phyloP scores from a whole-genome alignment of 73 alveolate genomes.

The Tetrahymena borealis region DNA sequence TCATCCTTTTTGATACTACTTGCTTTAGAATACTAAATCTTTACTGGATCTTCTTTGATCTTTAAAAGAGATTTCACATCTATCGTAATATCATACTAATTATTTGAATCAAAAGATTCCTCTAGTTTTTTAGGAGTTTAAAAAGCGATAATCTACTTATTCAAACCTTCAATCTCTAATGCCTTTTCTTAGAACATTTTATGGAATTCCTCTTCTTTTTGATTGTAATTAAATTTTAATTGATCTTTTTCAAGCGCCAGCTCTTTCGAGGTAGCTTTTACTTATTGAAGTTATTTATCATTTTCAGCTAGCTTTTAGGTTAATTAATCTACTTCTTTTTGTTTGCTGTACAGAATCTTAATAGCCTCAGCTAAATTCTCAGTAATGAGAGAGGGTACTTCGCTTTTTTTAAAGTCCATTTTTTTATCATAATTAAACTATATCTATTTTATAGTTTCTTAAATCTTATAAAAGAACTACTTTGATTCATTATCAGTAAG shows the following conservation, averaged over 20 bases:
- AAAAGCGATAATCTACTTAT: not conserved
- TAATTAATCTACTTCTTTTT: not conserved
- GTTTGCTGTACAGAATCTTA: not conserved
- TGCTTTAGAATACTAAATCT: not conserved
- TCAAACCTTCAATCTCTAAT: not conserved
- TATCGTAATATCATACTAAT: not conserved
- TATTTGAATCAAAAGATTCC: not conserved
- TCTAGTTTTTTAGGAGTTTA: not conserved
- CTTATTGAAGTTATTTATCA: too few relatives aligned
- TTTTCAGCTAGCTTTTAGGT: not conserved
- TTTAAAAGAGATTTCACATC: not conserved
- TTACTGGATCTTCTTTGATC: not conserved
- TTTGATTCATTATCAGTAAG: not conserved
- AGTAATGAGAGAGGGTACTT: not conserved
- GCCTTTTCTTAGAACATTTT: not conserved
- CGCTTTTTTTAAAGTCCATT: not conserved
- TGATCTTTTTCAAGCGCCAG: too few relatives aligned
- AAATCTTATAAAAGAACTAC: not conserved
- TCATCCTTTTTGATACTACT: not conserved
- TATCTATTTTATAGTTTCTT: not conserved
- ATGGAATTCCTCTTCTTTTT: too few relatives aligned
- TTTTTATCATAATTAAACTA: not conserved
- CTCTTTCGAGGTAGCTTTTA: too few relatives aligned
- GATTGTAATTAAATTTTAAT: too few relatives aligned
- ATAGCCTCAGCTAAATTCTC: not conserved